A percentile compares a stretch with the other conserved stretches of the same genome.
Conservation (phyloP, 345 rosid genomes). For the Rhodamnia argentea region DNA sequence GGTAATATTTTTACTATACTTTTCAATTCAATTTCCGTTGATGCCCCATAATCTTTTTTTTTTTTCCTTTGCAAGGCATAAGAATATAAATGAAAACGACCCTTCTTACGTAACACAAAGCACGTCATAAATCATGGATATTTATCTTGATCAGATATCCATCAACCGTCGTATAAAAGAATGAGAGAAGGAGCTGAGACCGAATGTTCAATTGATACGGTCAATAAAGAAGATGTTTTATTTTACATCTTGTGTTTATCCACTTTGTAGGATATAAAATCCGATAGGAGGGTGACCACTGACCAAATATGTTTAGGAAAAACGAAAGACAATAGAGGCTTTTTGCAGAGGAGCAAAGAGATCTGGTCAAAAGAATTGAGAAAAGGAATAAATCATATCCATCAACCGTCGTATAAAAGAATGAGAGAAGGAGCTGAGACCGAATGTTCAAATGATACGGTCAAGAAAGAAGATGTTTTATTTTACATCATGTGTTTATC, state of each 20-base stretch:
- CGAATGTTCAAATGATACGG: neutral
- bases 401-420: neutral
- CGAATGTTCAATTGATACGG: neutral
- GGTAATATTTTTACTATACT: neutral
- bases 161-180: neutral
- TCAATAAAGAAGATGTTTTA: neutral
- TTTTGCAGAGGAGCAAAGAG: too few relatives aligned
- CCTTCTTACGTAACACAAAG: neutral
- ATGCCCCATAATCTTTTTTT: neutral
- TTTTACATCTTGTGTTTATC: neutral
- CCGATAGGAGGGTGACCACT: neutral
- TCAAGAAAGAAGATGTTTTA: neutral
- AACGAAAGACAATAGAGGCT: too few relatives aligned
- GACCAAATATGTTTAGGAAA: too few relatives aligned
- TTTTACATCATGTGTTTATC: neutral
- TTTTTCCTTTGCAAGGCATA: neutral
- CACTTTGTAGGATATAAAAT: neutral
- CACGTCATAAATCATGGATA: neutral
- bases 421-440: neutral
- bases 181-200: neutral
- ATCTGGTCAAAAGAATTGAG: too few relatives aligned
- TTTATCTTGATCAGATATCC: neutral
- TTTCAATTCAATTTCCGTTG: neutral
- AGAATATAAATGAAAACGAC: neutral
- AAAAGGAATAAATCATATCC: too few relatives aligned